These are phyloP conservation scores for Petunia axillaris DNA, from an alignment of 257 asterid genomes.

Conservation along the genomic window DNA sequence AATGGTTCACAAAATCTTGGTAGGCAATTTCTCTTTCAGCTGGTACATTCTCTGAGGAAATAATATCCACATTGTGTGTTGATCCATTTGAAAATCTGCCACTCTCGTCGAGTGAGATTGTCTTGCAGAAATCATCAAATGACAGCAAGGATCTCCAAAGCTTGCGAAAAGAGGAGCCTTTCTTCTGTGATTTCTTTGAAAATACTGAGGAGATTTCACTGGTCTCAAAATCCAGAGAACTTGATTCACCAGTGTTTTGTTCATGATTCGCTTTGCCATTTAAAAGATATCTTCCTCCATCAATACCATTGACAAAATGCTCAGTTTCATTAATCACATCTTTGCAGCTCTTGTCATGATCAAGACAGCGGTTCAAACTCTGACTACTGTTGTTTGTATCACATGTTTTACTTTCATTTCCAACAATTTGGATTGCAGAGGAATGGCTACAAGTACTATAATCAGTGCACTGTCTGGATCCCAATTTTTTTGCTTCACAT, in stretches of 20 bases:
- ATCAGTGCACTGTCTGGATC: conserved; percentile 9
- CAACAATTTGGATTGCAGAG: conserved; percentile 14
- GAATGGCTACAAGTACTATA: conserved; percentile 23
- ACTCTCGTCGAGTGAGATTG: conserved; percentile 27
- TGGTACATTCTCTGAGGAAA: conserved; percentile 30
- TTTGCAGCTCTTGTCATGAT: conserved; percentile 16
- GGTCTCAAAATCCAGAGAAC: conserved; percentile 20
- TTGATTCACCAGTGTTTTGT: conserved; percentile 19
- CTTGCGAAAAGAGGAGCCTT: conserved; percentile 34
- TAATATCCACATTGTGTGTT: conserved; percentile 23
- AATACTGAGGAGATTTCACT: conserved; percentile 28
- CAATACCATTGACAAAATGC: conserved; percentile 25
- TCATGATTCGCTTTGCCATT: conserved; percentile 18
- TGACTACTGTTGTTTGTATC: not conserved
- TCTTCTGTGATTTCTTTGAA: conserved; percentile 34
- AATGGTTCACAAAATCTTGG: conserved; percentile 23
- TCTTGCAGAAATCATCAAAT: conserved; percentile 29
- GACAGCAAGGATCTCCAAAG: conserved; percentile 31
- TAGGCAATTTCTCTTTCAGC: conserved; percentile 22
- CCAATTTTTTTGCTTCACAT: conserved; percentile 26
- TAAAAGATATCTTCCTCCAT: conserved; percentile 9
- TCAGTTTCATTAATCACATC: conserved; percentile 26
- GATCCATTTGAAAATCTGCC: conserved; percentile 33
- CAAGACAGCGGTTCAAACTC: not conserved
- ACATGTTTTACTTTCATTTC: conserved; percentile 6